Conservation (phyloP, 2,329 filamentous ascomycete genomes). For the Aaosphaeria arxii region DNA sequence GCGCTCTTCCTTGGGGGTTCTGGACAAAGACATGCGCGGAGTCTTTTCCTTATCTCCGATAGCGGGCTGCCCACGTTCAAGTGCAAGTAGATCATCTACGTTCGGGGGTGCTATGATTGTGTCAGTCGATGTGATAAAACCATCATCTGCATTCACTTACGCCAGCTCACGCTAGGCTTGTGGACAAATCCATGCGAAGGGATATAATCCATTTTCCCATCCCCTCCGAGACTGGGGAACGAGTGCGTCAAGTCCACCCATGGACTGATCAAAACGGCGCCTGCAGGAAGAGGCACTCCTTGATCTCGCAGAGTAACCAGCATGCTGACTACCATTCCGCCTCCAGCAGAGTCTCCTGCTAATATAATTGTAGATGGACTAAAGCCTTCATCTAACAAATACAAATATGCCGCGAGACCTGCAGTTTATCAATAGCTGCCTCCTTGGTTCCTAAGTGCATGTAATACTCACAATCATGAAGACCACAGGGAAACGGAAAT, state of each 20-base stretch:
- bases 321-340: constrained; percentile 80
- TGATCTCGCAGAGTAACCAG: constrained; percentile 80
- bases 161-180: constrained; percentile 87
- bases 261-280: constrained; percentile 85
- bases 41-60: constrained; percentile 1
- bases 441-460: background rate
- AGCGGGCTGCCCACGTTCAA: constrained; percentile 25
- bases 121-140: constrained; percentile 6
- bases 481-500: constrained; percentile 90
- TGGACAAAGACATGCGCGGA: constrained; percentile 6
- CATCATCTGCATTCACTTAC: constrained; percentile 12
- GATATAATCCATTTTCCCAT: constrained; percentile 80
- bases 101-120: constrained; percentile 64
- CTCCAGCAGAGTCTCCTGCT: constrained; percentile 90
- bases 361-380: constrained; percentile 79
- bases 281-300: constrained; percentile 79
- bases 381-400: constrained; percentile 68
- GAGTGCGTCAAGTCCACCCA: constrained; percentile 97
- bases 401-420: constrained; percentile 75
- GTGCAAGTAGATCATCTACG: constrained; percentile 63
- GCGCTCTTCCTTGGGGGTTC: constrained; percentile 18
- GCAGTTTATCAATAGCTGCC: background rate
- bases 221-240: constrained; percentile 79
- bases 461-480: constrained; percentile 69
- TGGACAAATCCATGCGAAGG: constrained; percentile 86